Conservation (phyloP, 495 filamentous ascomycete species). For the Aspergillus sparsus region DNA sequence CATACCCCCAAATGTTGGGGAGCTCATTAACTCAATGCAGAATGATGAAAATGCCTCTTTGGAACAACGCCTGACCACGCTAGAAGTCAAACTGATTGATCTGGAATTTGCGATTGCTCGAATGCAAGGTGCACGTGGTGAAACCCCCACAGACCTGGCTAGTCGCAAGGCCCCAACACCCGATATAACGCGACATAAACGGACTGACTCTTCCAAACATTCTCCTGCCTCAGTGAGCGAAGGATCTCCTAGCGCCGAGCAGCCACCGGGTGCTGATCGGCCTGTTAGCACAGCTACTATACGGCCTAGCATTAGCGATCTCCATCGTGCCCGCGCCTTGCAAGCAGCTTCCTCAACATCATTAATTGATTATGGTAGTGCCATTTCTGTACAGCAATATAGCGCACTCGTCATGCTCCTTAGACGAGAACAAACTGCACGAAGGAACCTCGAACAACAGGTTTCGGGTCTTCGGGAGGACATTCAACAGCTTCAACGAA, state of each 20-base stretch:
- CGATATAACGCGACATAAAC: constrained; percentile 23
- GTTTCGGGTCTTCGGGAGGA: constrained; percentile 54
- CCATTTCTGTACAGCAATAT: constrained; percentile 58
- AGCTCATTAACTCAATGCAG: constrained; percentile 46
- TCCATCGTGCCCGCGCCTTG: constrained; percentile 30
- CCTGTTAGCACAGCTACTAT: constrained; percentile 46
- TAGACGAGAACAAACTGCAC: constrained; percentile 57
- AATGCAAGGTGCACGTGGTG: constrained; percentile 43
- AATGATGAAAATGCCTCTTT: constrained; percentile 48
- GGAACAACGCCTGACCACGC: constrained; percentile 53
- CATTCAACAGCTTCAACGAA: constrained; percentile 42
- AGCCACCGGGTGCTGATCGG: constrained; percentile 25
- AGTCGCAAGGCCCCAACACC: constrained; percentile 24
- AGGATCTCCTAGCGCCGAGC: constrained; percentile 10
- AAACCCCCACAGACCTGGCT: constrained; percentile 23
- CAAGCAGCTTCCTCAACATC: constrained; percentile 40
- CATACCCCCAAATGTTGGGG: constrained; percentile 45
- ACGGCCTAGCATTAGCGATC: constrained; percentile 32
- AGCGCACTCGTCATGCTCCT: constrained; percentile 56
- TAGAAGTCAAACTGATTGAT: constrained; percentile 58
- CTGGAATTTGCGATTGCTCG: constrained; percentile 57
- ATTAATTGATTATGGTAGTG: constrained; percentile 30
- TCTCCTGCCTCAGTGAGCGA: constrained; percentile 22
- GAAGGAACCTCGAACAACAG: constrained; percentile 54
- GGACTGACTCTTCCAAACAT: constrained; percentile 29